Conservation (phyloP, 2,329 filamentous ascomycete species). For the Kalmusia sp. region DNA sequence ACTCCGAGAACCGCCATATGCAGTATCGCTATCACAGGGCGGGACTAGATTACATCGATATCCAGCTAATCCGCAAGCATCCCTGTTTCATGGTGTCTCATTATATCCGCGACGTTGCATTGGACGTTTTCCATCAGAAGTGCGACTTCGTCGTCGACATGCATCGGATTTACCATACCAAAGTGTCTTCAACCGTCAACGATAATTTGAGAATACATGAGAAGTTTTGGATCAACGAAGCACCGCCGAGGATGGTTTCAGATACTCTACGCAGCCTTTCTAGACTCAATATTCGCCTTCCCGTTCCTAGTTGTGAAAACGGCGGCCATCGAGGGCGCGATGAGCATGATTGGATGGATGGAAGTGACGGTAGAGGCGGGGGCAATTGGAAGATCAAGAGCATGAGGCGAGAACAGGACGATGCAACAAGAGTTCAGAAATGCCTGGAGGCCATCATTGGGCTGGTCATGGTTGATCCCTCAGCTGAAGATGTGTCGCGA, state of each 20-base stretch:
- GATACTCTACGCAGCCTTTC: conserved; percentile 23
- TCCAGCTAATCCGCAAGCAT: conserved; percentile 25
- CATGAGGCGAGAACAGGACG: conserved; percentile 29
- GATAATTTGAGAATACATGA: conserved; percentile 24
- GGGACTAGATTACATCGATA: conserved; percentile 26
- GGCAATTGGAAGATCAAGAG: conserved; percentile 27
- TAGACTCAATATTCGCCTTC: conserved; percentile 29
- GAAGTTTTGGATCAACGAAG: conserved; percentile 25
- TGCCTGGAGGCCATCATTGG: conserved; percentile 24
- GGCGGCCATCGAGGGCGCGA: conserved; percentile 18
- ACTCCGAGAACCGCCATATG: conserved; percentile 17
- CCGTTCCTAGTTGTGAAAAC: conserved; percentile 29
- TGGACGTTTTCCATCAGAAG: conserved; percentile 28
- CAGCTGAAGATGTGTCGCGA: conserved; percentile 2
- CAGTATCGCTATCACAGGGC: conserved; percentile 24
- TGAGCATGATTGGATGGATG: conserved; percentile 30
- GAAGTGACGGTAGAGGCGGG: conserved; percentile 26
- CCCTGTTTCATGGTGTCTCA: conserved; percentile 26
- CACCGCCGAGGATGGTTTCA: conserved; percentile 25
- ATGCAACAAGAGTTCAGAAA: conserved; percentile 22
- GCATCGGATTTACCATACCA: conserved; percentile 23
- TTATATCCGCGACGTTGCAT: conserved; percentile 16
- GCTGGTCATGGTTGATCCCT: conserved; percentile 12
- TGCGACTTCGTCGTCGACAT: conserved; percentile 31
- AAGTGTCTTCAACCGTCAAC: conserved; percentile 16